These are phyloP conservation scores for Eucalyptus globulus DNA, from an alignment of 345 rosid genomes.

Conservation along the genomic window DNA sequence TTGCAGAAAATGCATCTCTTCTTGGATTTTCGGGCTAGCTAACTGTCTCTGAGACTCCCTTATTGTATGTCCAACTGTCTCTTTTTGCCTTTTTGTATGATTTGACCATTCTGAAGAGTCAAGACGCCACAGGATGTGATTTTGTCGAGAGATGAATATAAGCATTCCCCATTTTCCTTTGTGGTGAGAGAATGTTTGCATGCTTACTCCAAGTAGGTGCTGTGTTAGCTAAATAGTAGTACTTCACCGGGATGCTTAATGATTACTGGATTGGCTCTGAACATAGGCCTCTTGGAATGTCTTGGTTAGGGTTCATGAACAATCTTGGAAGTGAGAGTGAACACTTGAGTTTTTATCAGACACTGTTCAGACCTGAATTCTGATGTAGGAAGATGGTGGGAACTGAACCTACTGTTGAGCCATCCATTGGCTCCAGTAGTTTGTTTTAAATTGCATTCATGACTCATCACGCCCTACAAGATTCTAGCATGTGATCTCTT, in stretches of 20 bases:
- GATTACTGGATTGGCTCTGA: background rate
- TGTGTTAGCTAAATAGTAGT: background rate
- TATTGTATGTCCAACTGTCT: background rate
- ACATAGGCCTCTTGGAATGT: background rate
- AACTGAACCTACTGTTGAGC: background rate
- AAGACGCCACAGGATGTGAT: background rate
- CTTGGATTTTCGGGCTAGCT: constrained; percentile 64
- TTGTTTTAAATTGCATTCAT: background rate
- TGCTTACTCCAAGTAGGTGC: background rate
- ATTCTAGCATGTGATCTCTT: background rate
- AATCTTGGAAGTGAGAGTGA: background rate
- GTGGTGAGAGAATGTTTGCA: background rate
- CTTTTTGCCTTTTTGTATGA: background rate
- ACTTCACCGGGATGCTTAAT: background rate
- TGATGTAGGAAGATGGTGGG: background rate
- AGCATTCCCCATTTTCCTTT: background rate
- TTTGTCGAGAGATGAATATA: background rate
- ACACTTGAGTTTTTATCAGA: background rate
- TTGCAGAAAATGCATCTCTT: constrained; percentile 63
- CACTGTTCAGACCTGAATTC: background rate
- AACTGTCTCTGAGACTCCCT: background rate
- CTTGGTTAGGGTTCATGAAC: background rate
- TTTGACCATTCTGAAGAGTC: background rate
- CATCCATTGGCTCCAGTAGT: background rate
- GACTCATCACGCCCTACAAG: background rate